Conservation (phyloP, 768 basidiomycete species). For the Boletales sp. region DNA sequence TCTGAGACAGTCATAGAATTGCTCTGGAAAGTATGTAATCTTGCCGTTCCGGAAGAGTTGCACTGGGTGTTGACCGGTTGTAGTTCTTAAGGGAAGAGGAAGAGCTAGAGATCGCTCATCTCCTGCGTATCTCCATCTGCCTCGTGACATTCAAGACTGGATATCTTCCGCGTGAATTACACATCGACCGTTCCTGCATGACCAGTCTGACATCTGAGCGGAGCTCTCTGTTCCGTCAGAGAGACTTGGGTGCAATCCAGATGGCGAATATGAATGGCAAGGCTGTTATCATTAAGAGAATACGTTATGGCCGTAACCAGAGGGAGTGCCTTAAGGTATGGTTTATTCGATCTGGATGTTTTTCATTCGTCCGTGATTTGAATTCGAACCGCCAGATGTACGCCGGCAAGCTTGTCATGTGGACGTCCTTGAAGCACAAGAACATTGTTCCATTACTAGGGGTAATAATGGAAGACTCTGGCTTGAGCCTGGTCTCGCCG, state of each 20-base stretch:
- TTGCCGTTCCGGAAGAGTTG: neutral
- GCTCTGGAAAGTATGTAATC: conserved; percentile 17
- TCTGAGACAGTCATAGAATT: conserved; percentile 20
- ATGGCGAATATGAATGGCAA: neutral
- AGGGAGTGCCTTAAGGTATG: conserved; percentile 13
- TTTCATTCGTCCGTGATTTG: conserved; percentile 2
- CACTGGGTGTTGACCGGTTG: neutral
- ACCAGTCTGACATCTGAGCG: too few relatives aligned
- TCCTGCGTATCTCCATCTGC: conserved; percentile 18
- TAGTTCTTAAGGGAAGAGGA: conserved; percentile 13
- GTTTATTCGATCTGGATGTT: neutral
- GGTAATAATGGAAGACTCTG: conserved; percentile 1
- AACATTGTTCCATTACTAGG: conserved; percentile 27
- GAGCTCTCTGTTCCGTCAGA: too few relatives aligned
- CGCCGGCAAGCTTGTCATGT: conserved; percentile 25
- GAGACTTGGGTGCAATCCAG: neutral
- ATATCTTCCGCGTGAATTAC: conserved; percentile 17
- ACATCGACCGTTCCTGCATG: conserved; percentile 5
- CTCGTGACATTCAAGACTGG: conserved; percentile 27
- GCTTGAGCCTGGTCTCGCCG: conserved; percentile 17
- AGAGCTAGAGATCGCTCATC: neutral
- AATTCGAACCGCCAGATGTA: conserved; percentile 14
- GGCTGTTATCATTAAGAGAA: conserved; percentile 27
- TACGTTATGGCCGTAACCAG: conserved; percentile 1
- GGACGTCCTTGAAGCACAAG: conserved; percentile 21